Conservation (phyloP, 176 grass and related monocot species). For the Oryza officinalis region DNA sequence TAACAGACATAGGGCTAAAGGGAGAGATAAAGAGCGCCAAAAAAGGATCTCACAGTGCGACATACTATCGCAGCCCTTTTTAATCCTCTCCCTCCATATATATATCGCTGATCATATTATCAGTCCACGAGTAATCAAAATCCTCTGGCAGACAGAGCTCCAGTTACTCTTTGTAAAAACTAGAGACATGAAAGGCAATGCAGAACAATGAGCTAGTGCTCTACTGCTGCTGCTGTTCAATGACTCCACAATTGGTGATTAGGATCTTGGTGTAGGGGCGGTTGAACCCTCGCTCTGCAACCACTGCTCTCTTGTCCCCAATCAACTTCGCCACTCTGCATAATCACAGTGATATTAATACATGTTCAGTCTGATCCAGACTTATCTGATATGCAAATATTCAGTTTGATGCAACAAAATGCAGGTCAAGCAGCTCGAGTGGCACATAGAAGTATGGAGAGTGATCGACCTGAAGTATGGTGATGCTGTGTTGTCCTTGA, state of each 20-base stretch:
- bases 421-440: not conserved
- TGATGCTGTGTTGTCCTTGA: constrained; percentile 75
- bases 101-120: too few relatives aligned
- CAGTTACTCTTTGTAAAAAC: not conserved
- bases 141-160: not conserved
- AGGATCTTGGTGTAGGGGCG: constrained; percentile 83
- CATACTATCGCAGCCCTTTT: not conserved
- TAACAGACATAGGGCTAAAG: too few relatives aligned
- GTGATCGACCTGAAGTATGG: constrained; percentile 75
- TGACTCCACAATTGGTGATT: constrained; percentile 69
- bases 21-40: too few relatives aligned
- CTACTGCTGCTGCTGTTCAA: constrained; percentile 35
- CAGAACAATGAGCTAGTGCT: too few relatives aligned
- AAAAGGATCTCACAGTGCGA: too few relatives aligned
- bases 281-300: constrained; percentile 88
- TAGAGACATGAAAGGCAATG: too few relatives aligned
- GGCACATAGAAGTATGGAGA: too few relatives aligned
- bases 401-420: not conserved
- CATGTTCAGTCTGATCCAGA: not conserved
- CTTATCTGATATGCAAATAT: not conserved
- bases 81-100: not conserved
- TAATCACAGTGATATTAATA: not conserved
- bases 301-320: constrained; percentile 91
- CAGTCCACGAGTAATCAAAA: not conserved
- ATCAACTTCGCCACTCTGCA: constrained; percentile 94